Conservation (phyloP, 805 yeast species). For the Sugiyamaella americana region DNA sequence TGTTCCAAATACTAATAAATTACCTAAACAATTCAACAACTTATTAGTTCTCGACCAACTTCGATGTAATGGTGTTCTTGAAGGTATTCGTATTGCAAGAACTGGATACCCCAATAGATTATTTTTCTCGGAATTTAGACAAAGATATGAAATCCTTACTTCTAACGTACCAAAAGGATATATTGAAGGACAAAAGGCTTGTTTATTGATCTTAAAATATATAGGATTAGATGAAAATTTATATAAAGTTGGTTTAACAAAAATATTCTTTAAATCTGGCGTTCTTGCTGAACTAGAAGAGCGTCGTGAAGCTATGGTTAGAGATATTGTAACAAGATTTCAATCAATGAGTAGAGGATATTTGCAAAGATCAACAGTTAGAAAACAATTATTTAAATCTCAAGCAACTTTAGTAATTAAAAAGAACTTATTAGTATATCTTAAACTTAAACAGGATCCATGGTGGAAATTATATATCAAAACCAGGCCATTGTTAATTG, state of each 20-base stretch:
- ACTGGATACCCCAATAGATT: slow-evolving; percentile 95
- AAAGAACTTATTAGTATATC: slow-evolving; percentile 50
- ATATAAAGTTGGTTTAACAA: slow-evolving; percentile 64
- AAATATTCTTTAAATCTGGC: slow-evolving; percentile 70
- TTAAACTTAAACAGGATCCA: slow-evolving; percentile 45
- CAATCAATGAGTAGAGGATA: slow-evolving; percentile 65
- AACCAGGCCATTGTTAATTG: slow-evolving; percentile 69
- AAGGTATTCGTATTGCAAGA: slow-evolving; percentile 94
- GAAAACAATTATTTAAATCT: slow-evolving; percentile 47
- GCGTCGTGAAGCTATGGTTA: slow-evolving; percentile 60
- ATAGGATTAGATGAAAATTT: slow-evolving; percentile 53
- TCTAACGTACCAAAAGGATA: slow-evolving; percentile 39
- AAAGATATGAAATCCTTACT: slow-evolving; percentile 66
- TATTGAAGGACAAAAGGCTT: slow-evolving; percentile 54
- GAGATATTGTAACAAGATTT: slow-evolving; percentile 48
- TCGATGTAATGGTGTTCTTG: slow-evolving; percentile 94
- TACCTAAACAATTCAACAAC: slow-evolving; percentile 66
- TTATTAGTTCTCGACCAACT: slow-evolving; percentile 77
- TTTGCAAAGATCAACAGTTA: slow-evolving; percentile 45
- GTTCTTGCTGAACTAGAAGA: slow-evolving; percentile 74
- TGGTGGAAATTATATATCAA: slow-evolving; percentile 75
- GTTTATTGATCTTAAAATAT: slow-evolving; percentile 61
- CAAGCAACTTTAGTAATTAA: slow-evolving; percentile 69
- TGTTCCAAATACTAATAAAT: slow-evolving; percentile 75
- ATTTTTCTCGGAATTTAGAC: slow-evolving; percentile 71